Percentiles rank a stretch among this genome's conserved stretches.
phyloP scores from a whole-genome alignment of 2,329 filamentous ascomycete species.

The Exserohilum rostratum region DNA sequence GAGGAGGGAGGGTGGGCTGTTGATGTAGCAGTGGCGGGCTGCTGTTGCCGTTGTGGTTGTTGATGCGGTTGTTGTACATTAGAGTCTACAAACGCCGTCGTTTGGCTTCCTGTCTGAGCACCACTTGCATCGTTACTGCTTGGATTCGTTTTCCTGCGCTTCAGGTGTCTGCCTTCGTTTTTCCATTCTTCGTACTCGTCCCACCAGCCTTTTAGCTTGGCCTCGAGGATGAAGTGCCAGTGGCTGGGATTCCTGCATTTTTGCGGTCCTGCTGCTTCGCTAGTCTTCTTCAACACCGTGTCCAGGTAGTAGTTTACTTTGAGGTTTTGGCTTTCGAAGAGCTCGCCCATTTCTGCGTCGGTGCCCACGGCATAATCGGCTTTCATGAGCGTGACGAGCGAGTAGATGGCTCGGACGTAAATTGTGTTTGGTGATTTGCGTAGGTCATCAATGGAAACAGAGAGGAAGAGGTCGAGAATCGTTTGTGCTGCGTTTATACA shows the following conservation, averaged over 20 bases:
- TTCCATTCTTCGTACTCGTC: slow-evolving; percentile 39
- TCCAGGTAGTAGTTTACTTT: slow-evolving; percentile 42
- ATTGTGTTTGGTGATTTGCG: slow-evolving; percentile 36
- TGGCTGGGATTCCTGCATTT: slow-evolving; percentile 41
- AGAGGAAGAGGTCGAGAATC: slow-evolving; percentile 39
- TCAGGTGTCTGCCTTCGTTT: slow-evolving; percentile 33
- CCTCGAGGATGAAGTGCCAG: slow-evolving; percentile 39
- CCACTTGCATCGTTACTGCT: background rate
- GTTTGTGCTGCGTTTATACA: slow-evolving; percentile 41
- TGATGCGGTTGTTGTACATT: background rate
- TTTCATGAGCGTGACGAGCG: slow-evolving; percentile 41
- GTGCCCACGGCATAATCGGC: slow-evolving; percentile 46
- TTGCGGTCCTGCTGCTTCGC: slow-evolving; percentile 37
- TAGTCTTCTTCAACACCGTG: slow-evolving; percentile 25
- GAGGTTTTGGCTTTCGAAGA: slow-evolving; percentile 40
- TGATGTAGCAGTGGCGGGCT: background rate
- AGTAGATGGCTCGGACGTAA: slow-evolving; percentile 43
- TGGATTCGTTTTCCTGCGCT: slow-evolving; percentile 22
- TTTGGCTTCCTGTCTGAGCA: slow-evolving; percentile 7
- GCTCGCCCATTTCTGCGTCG: slow-evolving; percentile 40
- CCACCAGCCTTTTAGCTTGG: slow-evolving; percentile 42
- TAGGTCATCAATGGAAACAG: slow-evolving; percentile 26
- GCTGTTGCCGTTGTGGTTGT: no score
- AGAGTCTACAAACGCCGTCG: slow-evolving; percentile 9
- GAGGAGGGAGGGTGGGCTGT: background rate